phyloP scores from a whole-genome alignment of 2,329 filamentous ascomycete genomes.

The Xylaria polymorpha region DNA sequence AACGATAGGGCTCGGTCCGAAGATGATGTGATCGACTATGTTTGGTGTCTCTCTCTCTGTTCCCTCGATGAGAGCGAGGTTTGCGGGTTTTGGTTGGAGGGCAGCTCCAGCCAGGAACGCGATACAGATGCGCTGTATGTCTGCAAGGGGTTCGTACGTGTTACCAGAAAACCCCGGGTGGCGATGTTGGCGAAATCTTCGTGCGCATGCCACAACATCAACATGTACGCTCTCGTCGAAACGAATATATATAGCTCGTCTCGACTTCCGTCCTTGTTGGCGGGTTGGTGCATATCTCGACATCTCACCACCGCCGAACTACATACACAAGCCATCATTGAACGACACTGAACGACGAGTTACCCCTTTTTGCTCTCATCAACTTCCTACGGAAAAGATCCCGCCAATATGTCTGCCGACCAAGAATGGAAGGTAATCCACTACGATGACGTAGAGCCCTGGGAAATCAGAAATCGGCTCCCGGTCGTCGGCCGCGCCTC shows the following conservation, averaged over 20 bases:
- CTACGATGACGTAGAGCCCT: slow-evolving; percentile 15
- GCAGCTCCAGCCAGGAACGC: background rate
- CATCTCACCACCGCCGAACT: background rate
- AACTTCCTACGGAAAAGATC: too few relatives aligned
- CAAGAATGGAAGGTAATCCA: slow-evolving; percentile 13
- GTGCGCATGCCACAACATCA: slow-evolving; percentile 11
- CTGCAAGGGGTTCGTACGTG: slow-evolving; percentile 14
- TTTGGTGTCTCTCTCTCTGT: background rate
- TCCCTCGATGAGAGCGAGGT: background rate
- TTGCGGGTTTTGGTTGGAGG: background rate
- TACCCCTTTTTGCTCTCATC: too few relatives aligned
- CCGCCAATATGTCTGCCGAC: background rate
- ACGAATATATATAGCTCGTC: slow-evolving; percentile 7
- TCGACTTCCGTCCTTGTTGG: background rate
- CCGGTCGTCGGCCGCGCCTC: slow-evolving; percentile 11
- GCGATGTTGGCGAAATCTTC: background rate
- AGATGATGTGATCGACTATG: background rate
- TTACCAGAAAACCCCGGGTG: slow-evolving; percentile 1
- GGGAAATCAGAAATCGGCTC: background rate
- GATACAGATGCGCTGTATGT: slow-evolving; percentile 4
- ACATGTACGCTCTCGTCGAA: background rate
- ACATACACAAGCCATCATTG: background rate
- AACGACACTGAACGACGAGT: background rate
- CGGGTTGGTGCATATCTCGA: background rate
- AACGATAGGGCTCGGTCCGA: background rate